Conservation (phyloP, 441 rosid species). For the Euphorbia schlechtendalii region DNA sequence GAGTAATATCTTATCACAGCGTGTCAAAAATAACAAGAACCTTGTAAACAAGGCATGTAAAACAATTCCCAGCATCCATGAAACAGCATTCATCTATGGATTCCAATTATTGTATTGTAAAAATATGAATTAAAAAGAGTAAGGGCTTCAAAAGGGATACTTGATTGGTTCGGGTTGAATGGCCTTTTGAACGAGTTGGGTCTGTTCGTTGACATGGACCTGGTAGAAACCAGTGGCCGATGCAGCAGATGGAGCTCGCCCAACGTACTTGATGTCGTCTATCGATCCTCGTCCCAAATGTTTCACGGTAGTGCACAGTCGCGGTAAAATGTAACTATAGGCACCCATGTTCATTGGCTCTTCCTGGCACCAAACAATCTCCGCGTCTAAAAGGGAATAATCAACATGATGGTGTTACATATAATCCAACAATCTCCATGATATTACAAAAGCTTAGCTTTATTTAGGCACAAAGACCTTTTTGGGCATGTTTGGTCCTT, state of each 20-base stretch:
- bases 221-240: conserved; percentile 87
- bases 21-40: no score
- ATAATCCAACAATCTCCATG: neutral
- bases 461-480: no score
- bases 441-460: no score
- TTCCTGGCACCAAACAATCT: conserved; percentile 98
- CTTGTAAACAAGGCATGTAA: no score
- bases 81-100: no score
- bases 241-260: conserved; percentile 93
- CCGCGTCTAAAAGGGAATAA: conserved; percentile 46
- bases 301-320: conserved; percentile 70
- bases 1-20: no score
- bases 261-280: conserved; percentile 73
- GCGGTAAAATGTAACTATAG: conserved; percentile 49
- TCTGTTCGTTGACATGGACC: conserved; percentile 75
- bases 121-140: no score
- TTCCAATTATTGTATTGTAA: no score
- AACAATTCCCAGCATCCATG: no score
- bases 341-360: conserved; percentile 96
- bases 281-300: conserved; percentile 51
- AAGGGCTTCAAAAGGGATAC: conserved; percentile 12
- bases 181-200: conserved; percentile 66
- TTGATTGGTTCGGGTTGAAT: conserved; percentile 58
- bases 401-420: neutral
- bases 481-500: no score